These are phyloP conservation scores for Penicillium maclennaniae DNA, from an alignment of 495 filamentous ascomycete genomes.

Conservation along the genomic window DNA sequence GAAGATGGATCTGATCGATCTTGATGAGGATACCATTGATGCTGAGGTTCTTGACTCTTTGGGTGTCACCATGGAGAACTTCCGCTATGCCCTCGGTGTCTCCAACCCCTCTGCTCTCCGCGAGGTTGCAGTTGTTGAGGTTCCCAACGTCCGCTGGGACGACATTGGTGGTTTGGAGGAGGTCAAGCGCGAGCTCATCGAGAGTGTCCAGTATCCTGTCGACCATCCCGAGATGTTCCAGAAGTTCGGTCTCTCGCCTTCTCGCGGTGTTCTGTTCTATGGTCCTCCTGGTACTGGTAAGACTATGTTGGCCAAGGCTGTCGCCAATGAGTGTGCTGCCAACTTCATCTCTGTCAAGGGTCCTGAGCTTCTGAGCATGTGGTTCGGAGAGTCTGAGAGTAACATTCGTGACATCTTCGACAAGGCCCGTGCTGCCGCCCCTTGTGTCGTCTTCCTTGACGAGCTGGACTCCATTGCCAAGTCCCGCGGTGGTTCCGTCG, in stretches of 20 bases:
- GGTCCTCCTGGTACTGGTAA: constrained; percentile 99
- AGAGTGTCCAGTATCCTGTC: constrained; percentile 98
- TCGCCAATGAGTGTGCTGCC: constrained; percentile 97
- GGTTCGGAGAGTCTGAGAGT: constrained; percentile 99
- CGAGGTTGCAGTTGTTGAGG: constrained; percentile 98
- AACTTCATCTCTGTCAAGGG: constrained; percentile 99
- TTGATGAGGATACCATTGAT: constrained; percentile 98
- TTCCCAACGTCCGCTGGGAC: constrained; percentile 98
- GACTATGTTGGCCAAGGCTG: constrained; percentile 97
- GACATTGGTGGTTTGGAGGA: constrained; percentile 98
- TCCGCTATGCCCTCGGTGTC: constrained; percentile 95
- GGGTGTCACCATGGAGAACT: constrained; percentile 99
- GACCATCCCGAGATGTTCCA: constrained; percentile 99
- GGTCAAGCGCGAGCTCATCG: constrained; percentile 99
- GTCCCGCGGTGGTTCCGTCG: constrained; percentile 94
- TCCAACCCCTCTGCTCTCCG: constrained; percentile 98
- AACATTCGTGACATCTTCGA: constrained; percentile 99
- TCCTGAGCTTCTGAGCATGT: constrained; percentile 97
- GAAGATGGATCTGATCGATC: constrained; percentile 99
- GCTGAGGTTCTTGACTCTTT: constrained; percentile 97
- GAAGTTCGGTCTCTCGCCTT: constrained; percentile 98
- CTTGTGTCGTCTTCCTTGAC: constrained; percentile 98
- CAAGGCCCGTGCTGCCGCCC: constrained; percentile 96
- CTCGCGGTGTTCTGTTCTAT: constrained; percentile 97
- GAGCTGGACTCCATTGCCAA: constrained; percentile 99